Base-by-base conservation (phyloP, 1,284 basidiomycete species). In the Naganishia liquefaciens region DNA sequence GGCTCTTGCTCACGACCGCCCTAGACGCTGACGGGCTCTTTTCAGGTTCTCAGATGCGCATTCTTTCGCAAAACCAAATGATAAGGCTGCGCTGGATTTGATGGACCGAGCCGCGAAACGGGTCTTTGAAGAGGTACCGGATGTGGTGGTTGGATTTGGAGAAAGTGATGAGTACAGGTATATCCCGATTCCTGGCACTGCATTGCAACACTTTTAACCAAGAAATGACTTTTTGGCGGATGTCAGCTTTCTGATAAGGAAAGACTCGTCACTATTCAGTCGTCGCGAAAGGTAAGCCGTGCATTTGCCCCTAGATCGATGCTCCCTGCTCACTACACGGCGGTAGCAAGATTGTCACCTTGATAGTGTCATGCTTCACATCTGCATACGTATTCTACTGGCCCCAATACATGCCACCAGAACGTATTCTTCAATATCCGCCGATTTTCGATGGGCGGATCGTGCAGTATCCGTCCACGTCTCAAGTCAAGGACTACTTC, bases 91-190 rank as follows among this genome's bases (percentile, higher is more conserved):
- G 0, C 82, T 99, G 7, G 79, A 87, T 68, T 84, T 99, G 46
- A 98, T 99, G 95, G 94, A 99, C 75, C 84, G 85, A 65, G 91
- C 93, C 0, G 95, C 96, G 0, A 82, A 82, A 69, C 81, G 86
- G 50, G 84, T 96, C 40, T 90, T 99, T 89, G 80, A 87, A 42
- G 87, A 88, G 73, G 88, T 89, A 73, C 84, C 85, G 50, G 91
- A 94, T 74, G 85, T 95, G 58, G 80, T 91, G 6, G 82, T 94
- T 33, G 95, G 85, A 0, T 99, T 96, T 76, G 95, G 95, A 1
- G 91, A 99, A 81, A 95, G 92, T 46, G 96, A 99, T 77, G 96
- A 99, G 79, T 98, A 87, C 80, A 96, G 92, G 92, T 89, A 70
- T 66, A 83, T 74, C 23, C 19, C 30, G 13, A 23, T 21, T 51